Evolutionary conservation across 305 asterid species (phyloP), one percentile per base, ranked within the genome.

Genomic region (Stenogyne calaminthoides): DNA sequence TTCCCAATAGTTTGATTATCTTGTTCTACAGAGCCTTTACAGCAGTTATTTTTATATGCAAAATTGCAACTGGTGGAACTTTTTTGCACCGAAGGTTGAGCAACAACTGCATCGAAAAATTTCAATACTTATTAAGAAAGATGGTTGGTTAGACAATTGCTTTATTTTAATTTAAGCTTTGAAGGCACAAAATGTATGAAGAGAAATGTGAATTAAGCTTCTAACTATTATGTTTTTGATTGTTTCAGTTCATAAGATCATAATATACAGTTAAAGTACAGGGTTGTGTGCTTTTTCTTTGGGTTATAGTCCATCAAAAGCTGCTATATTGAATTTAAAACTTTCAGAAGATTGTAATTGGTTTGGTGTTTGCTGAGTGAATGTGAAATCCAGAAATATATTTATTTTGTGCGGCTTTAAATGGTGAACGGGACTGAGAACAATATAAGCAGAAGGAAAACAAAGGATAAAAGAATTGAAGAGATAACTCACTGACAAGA

Each of bases 401-500:
- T 36, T 37, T 61, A 72, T 68, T 47, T 67, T 18, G 27, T 25
- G 67, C 27, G 20, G 27, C 11, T 18, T 11, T 9, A 39, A 76
- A 55, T 10, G 59, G 62, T 19, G 55, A 66, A 39, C 4, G 2
- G 11, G 62, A 64, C 36, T 46, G 37, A 32, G 18, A 18, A 32
- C 37, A 52, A 65, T 14, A 47, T 57, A 37, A 47, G 4, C 62
- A 64, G 20, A 34, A 49, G 32, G 47, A 8, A 29, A 15, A 9
- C 37, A 27, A 44, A 44, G 15, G 67, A 55, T 9, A 20, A 71
- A 40, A 60, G 65, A 63, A 70, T 70, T 37, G 54, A 69, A 65
- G 72, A 82, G 85, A 80, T 36, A 78, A 89, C 96, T 92, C 90
- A 92, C 98, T 84, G 87, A 82, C 98, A 93, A 76, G 98, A 84